Percentiles rank a stretch among this genome's conserved stretches.
Evolutionary conservation across 2,329 filamentous ascomycete species (phyloP).

Genomic region (Venturia nashicola): DNA sequence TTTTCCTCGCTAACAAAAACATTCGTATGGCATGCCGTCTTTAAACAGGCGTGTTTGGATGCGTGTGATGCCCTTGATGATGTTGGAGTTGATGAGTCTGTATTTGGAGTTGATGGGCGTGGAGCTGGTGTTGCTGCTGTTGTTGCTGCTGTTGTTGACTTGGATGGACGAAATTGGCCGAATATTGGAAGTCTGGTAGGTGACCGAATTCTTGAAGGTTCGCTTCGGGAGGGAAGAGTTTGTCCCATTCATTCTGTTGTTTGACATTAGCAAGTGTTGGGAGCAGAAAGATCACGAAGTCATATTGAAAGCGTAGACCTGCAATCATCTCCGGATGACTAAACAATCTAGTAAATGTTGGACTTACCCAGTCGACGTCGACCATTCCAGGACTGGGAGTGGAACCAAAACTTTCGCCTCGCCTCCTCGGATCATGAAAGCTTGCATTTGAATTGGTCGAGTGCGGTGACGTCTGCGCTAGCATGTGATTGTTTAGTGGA

Average conservation of each 20-base stretch:
- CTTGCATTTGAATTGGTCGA: conserved; percentile 1
- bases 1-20: neutral
- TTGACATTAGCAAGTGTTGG: neutral
- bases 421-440: neutral
- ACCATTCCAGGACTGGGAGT: conserved; percentile 17
- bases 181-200: conserved; percentile 7
- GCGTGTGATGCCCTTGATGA: neutral
- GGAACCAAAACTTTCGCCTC: conserved; percentile 5
- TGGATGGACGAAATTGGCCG: neutral
- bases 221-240: conserved; percentile 27
- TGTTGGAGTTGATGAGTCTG: neutral
- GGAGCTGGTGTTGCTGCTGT: neutral
- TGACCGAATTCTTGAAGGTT: conserved; percentile 14
- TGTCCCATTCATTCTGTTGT: conserved; percentile 33
- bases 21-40: neutral
- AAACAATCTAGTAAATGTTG: neutral
- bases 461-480: neutral
- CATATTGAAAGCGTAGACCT: neutral
- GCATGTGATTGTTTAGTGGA: neutral
- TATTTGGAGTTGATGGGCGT: neutral
- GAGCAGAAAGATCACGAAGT: neutral
- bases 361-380: conserved; percentile 55
- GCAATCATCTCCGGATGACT: neutral
- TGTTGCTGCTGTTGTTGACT: neutral
- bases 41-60: neutral